Evolutionary conservation across 2,329 filamentous ascomycete species (phyloP).

Genomic region (Fusarium coffeatum): DNA sequence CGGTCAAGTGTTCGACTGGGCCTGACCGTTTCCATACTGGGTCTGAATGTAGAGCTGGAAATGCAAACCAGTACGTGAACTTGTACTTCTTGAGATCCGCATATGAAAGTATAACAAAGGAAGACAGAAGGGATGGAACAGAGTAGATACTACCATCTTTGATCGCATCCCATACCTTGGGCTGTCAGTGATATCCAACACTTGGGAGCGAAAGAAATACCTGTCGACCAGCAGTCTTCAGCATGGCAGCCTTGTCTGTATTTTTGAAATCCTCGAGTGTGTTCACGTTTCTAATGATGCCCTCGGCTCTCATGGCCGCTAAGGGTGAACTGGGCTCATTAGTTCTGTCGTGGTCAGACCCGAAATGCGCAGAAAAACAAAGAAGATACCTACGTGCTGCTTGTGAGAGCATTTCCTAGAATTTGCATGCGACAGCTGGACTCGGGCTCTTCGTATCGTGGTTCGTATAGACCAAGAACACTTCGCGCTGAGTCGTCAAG

Average conservation of each 20-base stretch:
- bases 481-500: conserved; percentile 92
- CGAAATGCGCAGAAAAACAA: conserved; percentile 33
- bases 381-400: conserved; percentile 74
- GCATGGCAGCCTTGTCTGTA: conserved; percentile 80
- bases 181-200: conserved; percentile 24
- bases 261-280: conserved; percentile 93
- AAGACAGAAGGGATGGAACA: conserved; percentile 88
- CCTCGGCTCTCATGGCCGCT: conserved; percentile 84
- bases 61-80: conserved; percentile 98
- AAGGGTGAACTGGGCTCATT: conserved; percentile 68
- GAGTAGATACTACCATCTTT: conserved; percentile 96
- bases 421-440: conserved; percentile 91
- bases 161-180: conserved; percentile 97
- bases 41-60: conserved; percentile 90
- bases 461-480: conserved; percentile 89
- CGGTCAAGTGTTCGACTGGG: conserved; percentile 66
- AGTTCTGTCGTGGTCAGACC: conserved; percentile 44
- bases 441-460: conserved; percentile 77
- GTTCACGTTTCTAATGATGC: conserved; percentile 95
- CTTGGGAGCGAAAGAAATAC: conserved; percentile 56
- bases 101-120: conserved; percentile 89
- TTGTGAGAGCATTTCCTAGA: conserved; percentile 85
- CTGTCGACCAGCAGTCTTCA: conserved; percentile 82
- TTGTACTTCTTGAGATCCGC: conserved; percentile 97
- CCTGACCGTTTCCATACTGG: conserved; percentile 79